These are phyloP conservation scores for Backusella morwellensis DNA, from an alignment of 192 early-diverging fungal species.

Conservation along the genomic window DNA sequence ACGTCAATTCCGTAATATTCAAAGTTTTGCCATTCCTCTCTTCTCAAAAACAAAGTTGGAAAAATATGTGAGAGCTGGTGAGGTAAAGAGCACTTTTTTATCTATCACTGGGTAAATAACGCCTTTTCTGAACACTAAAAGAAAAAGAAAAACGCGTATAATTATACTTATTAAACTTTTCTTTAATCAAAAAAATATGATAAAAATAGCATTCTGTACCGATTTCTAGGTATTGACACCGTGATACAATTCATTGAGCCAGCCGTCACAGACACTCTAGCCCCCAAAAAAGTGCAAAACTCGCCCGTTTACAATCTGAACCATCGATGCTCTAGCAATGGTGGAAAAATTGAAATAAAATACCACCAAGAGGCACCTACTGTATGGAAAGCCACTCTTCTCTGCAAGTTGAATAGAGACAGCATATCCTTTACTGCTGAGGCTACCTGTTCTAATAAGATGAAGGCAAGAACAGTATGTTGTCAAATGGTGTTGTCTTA, in stretches of 20 bases:
- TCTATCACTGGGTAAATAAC: not conserved
- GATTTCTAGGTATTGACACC: not conserved
- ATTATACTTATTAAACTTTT: not conserved
- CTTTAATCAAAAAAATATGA: not conserved
- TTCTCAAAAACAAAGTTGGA: not conserved
- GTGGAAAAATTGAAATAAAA: not conserved
- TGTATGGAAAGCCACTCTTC: not conserved
- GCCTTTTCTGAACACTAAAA: not conserved
- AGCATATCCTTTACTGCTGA: not conserved
- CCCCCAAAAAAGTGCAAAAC: not conserved
- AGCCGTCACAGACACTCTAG: not conserved
- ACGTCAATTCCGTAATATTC: not conserved
- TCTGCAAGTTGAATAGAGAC: constrained; percentile 1
- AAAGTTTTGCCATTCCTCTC: not conserved
- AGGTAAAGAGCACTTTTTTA: not conserved
- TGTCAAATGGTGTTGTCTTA: not conserved
- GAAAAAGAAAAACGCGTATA: not conserved
- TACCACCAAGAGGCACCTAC: not conserved
- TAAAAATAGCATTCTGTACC: not conserved
- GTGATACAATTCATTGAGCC: not conserved
- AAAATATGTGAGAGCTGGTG: not conserved
- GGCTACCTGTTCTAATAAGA: not conserved
- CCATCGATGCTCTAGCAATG: not conserved
- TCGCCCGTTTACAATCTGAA: not conserved
- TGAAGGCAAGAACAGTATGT: not conserved